These are phyloP conservation scores for Tolypocladium album DNA, from an alignment of 2,329 filamentous ascomycete species.

Conservation along the genomic window DNA sequence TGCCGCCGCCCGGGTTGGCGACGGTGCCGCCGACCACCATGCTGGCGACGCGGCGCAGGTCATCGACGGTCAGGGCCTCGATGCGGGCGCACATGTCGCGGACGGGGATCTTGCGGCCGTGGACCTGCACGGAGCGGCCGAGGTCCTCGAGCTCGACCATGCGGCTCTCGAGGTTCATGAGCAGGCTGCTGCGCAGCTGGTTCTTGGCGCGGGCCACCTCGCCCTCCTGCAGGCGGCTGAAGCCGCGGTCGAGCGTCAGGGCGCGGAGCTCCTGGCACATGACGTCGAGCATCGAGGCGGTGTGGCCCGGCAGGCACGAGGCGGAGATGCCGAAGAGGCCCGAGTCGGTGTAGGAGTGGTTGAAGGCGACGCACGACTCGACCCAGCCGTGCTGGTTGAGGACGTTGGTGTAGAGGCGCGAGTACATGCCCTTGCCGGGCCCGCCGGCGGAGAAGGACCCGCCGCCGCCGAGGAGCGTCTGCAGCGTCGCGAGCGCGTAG, in stretches of 20 bases:
- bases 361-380: conserved; percentile 90
- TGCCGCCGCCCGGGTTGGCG: conserved; percentile 64
- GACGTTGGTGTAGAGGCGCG: conserved; percentile 91
- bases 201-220: conserved; percentile 96
- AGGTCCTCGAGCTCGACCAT: conserved; percentile 98
- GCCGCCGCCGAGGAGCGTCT: conserved; percentile 89
- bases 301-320: conserved; percentile 69
- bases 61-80: conserved; percentile 66
- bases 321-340: conserved; percentile 92
- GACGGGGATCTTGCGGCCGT: conserved; percentile 84
- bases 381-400: conserved; percentile 98
- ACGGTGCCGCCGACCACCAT: conserved; percentile 70
- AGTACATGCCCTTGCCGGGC: conserved; percentile 98
- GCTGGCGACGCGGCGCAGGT: conserved; percentile 72
- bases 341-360: conserved; percentile 93
- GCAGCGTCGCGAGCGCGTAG: conserved; percentile 88
- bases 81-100: conserved; percentile 88
- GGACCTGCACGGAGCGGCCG: conserved; percentile 91
- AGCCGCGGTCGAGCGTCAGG: conserved; percentile 66
- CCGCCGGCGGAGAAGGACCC: conserved; percentile 95
- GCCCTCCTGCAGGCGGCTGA: conserved; percentile 55
- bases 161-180: conserved; percentile 95
- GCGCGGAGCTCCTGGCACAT: conserved; percentile 84
- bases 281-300: conserved; percentile 79
- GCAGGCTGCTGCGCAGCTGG: conserved; percentile 75